These are phyloP conservation scores for Alnus glutinosa DNA, from an alignment of 306 rosid species.

Conservation along the genomic window DNA sequence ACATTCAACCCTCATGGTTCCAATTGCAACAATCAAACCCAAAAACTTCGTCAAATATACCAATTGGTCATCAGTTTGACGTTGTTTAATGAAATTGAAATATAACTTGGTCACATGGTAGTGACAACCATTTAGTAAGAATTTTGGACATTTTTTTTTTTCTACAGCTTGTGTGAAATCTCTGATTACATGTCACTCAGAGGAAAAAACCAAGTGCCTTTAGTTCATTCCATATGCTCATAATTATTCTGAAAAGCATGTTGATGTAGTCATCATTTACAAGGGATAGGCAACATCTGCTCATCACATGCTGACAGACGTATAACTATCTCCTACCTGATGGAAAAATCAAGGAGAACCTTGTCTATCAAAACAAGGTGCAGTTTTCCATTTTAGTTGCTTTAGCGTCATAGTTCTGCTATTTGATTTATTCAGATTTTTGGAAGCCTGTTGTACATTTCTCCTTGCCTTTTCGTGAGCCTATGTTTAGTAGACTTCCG, in stretches of 20 bases:
- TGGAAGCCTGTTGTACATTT: not conserved
- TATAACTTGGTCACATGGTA: not conserved
- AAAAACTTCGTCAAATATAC: not conserved
- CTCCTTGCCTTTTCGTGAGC: not conserved
- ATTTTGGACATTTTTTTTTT: no score
- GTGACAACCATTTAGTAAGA: not conserved
- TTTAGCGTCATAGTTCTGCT: not conserved
- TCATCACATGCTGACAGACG: not conserved
- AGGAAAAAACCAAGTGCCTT: no score
- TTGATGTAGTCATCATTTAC: not conserved
- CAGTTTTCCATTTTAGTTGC: slow-evolving; percentile 1
- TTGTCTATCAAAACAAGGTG: not conserved
- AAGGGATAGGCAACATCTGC: not conserved
- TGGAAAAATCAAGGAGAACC: not conserved
- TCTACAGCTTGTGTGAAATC: no score
- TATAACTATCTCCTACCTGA: not conserved
- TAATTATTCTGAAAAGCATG: not conserved
- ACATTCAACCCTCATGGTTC: not conserved
- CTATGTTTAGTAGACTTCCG: not conserved
- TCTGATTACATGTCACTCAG: no score
- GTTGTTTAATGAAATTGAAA: not conserved
- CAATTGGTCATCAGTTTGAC: not conserved
- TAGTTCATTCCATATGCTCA: no score
- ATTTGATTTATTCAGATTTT: not conserved
- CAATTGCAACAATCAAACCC: not conserved